phyloP scores from a whole-genome alignment of 768 basidiomycete genomes.

The Amanita polypyramis region DNA sequence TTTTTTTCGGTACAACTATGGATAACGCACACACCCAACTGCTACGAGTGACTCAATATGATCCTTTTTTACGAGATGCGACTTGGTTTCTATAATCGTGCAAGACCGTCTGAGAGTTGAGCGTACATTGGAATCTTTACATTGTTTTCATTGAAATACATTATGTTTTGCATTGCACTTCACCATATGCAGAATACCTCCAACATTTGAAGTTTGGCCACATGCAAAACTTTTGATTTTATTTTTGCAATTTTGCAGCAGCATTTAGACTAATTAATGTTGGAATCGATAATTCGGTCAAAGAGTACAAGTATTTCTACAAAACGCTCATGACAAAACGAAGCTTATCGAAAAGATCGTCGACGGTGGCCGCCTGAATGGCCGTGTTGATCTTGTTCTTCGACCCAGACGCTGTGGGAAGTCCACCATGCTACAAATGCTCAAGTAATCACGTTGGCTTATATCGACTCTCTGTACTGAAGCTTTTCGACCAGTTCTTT shows the following conservation, averaged over 20 bases:
- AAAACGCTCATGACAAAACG: slow-evolving; percentile 11
- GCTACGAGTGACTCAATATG: no score
- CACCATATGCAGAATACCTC: no score
- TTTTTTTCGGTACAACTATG: no score
- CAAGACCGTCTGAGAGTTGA: no score
- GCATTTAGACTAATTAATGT: slow-evolving; percentile 1
- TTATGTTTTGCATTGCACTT: no score
- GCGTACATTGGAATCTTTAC: no score
- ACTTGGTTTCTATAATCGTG: no score
- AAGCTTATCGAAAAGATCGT: slow-evolving; percentile 12
- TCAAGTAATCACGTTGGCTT: slow-evolving; percentile 9
- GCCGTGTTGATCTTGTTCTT: slow-evolving; percentile 10
- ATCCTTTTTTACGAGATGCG: no score
- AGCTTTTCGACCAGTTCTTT: slow-evolving; percentile 9
- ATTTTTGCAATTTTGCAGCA: no score
- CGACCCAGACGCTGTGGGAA: slow-evolving; percentile 11
- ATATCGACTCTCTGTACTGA: slow-evolving; percentile 6
- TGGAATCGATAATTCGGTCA: slow-evolving; percentile 1
- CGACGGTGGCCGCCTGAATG: background rate
- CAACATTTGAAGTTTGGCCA: no score
- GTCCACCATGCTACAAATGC: slow-evolving; percentile 12
- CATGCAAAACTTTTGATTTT: background rate
- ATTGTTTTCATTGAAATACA: no score
- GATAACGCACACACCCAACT: no score
- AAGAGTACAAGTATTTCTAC: slow-evolving; percentile 3